Percentiles rank a stretch among this genome's conserved stretches.
Evolutionary conservation across 1,284 basidiomycete species (phyloP).

Genomic region (Gastroboletus turbinatus): DNA sequence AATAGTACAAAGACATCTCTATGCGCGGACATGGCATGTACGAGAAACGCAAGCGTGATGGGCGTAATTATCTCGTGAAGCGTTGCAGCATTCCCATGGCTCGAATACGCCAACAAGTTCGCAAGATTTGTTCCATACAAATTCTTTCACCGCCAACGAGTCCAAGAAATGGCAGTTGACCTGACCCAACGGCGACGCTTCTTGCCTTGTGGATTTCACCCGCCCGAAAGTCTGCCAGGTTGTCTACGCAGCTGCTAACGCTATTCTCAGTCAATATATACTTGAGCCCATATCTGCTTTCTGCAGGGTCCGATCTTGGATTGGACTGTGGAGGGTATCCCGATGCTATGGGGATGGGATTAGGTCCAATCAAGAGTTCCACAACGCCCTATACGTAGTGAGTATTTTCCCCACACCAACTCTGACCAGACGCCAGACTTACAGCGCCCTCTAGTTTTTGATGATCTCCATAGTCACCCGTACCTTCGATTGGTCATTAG

Average conservation of each 20-base stretch:
- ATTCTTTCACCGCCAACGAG: background rate
- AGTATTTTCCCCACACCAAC: constrained; percentile 2
- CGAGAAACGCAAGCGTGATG: constrained; percentile 21
- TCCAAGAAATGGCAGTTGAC: constrained; percentile 41
- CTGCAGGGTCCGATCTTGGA: constrained; percentile 16
- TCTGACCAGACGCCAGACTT: background rate
- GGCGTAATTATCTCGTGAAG: constrained; percentile 14
- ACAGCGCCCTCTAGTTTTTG: constrained; percentile 1
- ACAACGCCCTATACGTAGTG: constrained; percentile 41
- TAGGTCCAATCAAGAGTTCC: constrained; percentile 37
- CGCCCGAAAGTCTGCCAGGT: constrained; percentile 34
- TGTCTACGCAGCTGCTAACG: constrained; percentile 5
- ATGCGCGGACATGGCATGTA: background rate
- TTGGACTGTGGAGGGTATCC: constrained; percentile 47
- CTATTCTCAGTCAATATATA: constrained; percentile 23
- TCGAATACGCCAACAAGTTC: constrained; percentile 16
- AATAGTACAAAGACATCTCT: too few species aligned
- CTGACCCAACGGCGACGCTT: constrained; percentile 46
- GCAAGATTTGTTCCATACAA: constrained; percentile 6
- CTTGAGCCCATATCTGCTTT: constrained; percentile 29
- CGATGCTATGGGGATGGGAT: constrained; percentile 56
- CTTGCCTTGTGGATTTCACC: constrained; percentile 34
- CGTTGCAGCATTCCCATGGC: constrained; percentile 20
- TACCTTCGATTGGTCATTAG: constrained; percentile 20
- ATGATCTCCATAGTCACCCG: constrained; percentile 14